phyloP scores from a whole-genome alignment of 257 asterid genomes.

The Mentha longifolia region DNA sequence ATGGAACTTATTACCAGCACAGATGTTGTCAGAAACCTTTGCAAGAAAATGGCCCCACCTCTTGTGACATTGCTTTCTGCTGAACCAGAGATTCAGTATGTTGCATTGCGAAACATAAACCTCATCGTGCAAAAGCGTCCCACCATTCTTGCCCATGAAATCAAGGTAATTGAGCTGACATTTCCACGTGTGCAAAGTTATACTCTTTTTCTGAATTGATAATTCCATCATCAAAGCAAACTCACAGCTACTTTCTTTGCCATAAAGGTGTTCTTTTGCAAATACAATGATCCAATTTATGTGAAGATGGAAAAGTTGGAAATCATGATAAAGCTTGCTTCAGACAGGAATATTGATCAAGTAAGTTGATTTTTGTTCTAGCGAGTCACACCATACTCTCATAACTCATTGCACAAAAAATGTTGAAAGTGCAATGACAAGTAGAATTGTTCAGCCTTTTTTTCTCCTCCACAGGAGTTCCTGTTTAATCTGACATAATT shows the following conservation, averaged over 20 bases:
- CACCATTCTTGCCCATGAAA: conserved; percentile 96
- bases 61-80: conserved; percentile 98
- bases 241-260: conserved; percentile 32
- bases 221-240: conserved; percentile 15
- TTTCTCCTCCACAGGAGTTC: neutral
- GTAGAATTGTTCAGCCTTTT: conserved; percentile 5
- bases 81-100: conserved; percentile 95
- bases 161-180: conserved; percentile 59
- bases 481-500: conserved; percentile 20
- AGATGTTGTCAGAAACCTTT: conserved; percentile 93
- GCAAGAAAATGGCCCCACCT: conserved; percentile 99
- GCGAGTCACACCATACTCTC: conserved; percentile 6
- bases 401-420: conserved; percentile 15
- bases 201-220: conserved; percentile 22
- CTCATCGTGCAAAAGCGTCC: conserved; percentile 97
- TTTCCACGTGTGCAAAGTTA: conserved; percentile 20
- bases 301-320: conserved; percentile 99
- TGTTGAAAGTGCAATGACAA: conserved; percentile 3
- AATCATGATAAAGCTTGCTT: conserved; percentile 99
- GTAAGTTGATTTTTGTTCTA: conserved; percentile 49
- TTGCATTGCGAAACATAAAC: conserved; percentile 93
- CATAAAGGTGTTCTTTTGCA: conserved; percentile 92
- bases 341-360: conserved; percentile 96
- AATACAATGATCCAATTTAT: conserved; percentile 97
- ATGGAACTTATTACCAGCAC: conserved; percentile 99